Evolutionary conservation across 257 asterid species (phyloP), one percentile per base, ranked within the genome.

Genomic region (Perilla frutescens): DNA sequence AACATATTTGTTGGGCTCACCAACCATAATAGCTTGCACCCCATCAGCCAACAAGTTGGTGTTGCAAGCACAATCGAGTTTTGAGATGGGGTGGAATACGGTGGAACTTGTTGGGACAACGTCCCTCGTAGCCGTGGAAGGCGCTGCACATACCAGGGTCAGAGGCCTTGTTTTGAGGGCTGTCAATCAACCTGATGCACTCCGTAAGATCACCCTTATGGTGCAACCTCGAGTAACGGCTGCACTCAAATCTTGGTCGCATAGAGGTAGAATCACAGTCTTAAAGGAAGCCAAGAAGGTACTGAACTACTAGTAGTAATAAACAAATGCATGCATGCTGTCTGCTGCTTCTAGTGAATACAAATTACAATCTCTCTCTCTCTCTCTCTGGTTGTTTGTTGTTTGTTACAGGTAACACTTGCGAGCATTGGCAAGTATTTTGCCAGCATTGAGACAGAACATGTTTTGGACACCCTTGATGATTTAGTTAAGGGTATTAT

Each of bases 131-230:
- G 76, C 80, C 0, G 80, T 77, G 29, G 56, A 81, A 41, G 94
- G 90, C 2, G 73, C 50, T 14, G 41, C 83, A 1, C 91, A 84
- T 62, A 20, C 82, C 12, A 69, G 95, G 50, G 70, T 88, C 44
- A 78, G 88, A 77, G 62, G 50, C 76, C 51, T 83, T 15, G 83
- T 88, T 0, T 8, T 81, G 1, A 80, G 79, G 76, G 85, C 86
- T 51, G 54, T 82, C 36, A 88, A 85, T 57, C 87, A 83, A 6
- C 91, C 95, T 0, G 83, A 81, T 57, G 76, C 91, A 8, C 91
- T 88, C 44, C 88, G 83, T 3, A 68, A 69, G 69, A 83, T 88
- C 47, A 73, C 87, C 29, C 74, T 74, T 62, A 77, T 82, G 76
- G 82, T 88, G 56, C 95, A 88, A 41, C 90, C 90, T 8, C 77